Conservation (phyloP, 306 rosid genomes). For the Styphnolobium japonicum region DNA sequence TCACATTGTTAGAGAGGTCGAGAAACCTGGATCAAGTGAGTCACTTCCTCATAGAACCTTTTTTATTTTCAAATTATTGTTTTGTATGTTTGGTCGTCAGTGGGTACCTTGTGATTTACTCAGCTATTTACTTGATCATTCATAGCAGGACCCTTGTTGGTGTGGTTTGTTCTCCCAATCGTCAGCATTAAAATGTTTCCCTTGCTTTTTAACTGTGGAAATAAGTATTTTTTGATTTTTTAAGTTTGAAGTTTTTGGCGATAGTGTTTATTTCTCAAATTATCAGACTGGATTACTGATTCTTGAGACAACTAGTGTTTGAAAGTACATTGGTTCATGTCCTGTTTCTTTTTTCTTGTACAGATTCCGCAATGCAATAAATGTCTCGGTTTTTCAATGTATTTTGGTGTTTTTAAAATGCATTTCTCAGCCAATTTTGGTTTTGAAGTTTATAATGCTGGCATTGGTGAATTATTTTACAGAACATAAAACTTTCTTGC, state of each 20-base stretch:
- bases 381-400: background rate
- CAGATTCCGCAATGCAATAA: no score
- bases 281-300: background rate
- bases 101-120: background rate
- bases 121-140: background rate
- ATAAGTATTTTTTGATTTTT: background rate
- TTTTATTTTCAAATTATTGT: background rate
- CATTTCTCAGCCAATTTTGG: no score
- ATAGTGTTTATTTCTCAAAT: background rate
- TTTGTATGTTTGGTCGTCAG: background rate
- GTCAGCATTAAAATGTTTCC: background rate
- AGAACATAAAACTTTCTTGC: background rate
- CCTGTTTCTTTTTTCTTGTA: no score
- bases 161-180: background rate
- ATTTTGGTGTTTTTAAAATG: background rate
- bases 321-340: background rate
- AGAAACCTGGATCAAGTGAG: conserved; percentile 85
- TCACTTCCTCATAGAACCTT: background rate
- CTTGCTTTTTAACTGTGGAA: background rate
- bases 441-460: background rate
- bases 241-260: background rate
- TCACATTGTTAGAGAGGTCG: conserved; percentile 84
- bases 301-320: background rate
- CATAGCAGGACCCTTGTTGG: background rate
- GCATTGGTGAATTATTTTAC: background rate